phyloP scores from a whole-genome alignment of 1,139 yeast species.

The Blastobotrys malaysiensis region DNA sequence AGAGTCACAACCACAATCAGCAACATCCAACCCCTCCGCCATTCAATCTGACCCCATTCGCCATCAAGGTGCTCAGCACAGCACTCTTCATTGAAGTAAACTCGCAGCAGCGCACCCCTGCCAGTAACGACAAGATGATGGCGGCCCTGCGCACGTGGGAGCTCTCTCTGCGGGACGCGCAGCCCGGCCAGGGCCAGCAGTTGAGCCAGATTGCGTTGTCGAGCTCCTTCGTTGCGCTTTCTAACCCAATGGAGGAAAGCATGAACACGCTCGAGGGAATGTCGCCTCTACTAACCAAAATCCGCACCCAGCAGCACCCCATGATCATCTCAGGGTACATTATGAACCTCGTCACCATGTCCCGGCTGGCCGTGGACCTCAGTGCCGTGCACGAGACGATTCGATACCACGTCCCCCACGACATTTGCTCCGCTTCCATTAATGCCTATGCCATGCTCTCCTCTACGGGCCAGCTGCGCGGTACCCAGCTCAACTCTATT shows the following conservation, averaged over 20 bases:
- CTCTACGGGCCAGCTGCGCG: constrained; percentile 18
- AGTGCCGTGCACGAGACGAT: constrained; percentile 21
- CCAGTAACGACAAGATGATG: constrained; percentile 9
- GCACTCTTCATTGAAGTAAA: constrained; percentile 22
- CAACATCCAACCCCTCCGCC: constrained; percentile 9
- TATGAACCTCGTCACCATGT: constrained; percentile 20
- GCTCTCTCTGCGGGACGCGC: constrained; percentile 18
- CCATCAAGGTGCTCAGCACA: constrained; percentile 20
- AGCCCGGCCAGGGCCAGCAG: constrained; percentile 26
- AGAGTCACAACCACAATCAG: constrained; percentile 8
- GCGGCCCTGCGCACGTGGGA: constrained; percentile 16
- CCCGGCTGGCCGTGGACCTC: constrained; percentile 25
- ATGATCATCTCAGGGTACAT: constrained; percentile 20
- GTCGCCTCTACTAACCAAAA: constrained; percentile 16
- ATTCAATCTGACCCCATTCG: constrained; percentile 22
- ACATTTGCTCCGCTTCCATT: constrained; percentile 23
- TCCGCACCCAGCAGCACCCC: constrained; percentile 24
- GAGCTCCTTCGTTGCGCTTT: constrained; percentile 15
- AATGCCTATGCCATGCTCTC: constrained; percentile 17
- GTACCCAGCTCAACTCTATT: constrained; percentile 20
- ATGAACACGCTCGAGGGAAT: constrained; percentile 12
- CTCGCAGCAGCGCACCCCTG: not conserved
- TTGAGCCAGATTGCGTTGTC: constrained; percentile 18
- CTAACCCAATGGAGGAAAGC: constrained; percentile 18
- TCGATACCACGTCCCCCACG: constrained; percentile 26